Evolutionary conservation across 441 rosid species (phyloP).

Genomic region (Erodium moschatum): DNA sequence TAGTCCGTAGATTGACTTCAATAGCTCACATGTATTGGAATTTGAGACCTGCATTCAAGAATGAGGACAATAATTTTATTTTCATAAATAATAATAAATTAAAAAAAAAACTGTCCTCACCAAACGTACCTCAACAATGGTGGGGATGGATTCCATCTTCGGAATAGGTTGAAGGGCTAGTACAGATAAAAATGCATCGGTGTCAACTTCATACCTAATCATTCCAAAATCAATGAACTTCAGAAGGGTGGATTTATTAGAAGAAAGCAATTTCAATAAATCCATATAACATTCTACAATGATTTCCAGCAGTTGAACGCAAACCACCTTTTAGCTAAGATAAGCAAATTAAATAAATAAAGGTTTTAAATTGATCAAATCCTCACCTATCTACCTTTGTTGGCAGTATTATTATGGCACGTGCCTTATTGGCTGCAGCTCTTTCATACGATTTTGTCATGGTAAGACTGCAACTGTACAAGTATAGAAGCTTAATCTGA

Average conservation of each 20-base stretch:
- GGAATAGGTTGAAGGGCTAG: constrained; percentile 85
- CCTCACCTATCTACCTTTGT: constrained; percentile 73
- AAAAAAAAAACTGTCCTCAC: constrained; percentile 3
- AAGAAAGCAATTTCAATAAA: neutral
- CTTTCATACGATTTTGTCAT: constrained; percentile 83
- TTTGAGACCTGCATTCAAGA: constrained; percentile 59
- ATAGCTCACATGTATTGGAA: constrained; percentile 69
- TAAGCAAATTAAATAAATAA: neutral
- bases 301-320: too few species aligned
- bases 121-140: constrained; percentile 79
- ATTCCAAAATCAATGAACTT: constrained; percentile 27
- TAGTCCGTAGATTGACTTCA: constrained; percentile 75
- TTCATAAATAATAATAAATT: neutral
- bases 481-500: constrained; percentile 20
- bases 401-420: constrained; percentile 84
- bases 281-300: too few species aligned
- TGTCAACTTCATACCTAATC: constrained; percentile 83
- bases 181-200: constrained; percentile 85
- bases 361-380: constrained; percentile 17
- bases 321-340: neutral
- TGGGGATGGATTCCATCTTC: constrained; percentile 60
- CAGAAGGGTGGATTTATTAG: neutral
- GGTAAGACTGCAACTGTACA: constrained; percentile 86
- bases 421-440: constrained; percentile 82
- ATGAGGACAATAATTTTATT: constrained; percentile 15